Evolutionary conservation across 768 basidiomycete genomes (phyloP).

Genomic region (Xerocomellus amylosporus): DNA sequence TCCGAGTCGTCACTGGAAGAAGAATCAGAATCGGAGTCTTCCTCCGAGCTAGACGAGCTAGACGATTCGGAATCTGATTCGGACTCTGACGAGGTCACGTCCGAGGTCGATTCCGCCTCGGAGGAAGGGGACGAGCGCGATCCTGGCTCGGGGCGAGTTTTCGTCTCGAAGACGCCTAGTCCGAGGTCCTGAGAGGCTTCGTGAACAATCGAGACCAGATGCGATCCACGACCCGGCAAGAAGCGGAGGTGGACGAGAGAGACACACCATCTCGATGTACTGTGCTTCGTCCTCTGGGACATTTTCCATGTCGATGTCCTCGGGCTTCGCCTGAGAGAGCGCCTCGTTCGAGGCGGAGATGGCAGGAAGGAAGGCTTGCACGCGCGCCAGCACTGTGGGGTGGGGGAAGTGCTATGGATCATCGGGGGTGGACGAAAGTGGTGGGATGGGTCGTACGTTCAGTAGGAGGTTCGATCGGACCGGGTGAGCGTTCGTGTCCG

Average conservation of each 20-base stretch:
- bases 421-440: conserved; percentile 1
- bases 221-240: too few species aligned
- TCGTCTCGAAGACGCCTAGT: conserved; percentile 55
- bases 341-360: conserved; percentile 62
- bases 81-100: conserved; percentile 9
- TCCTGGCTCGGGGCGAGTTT: conserved; percentile 20
- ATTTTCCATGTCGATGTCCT: conserved; percentile 69
- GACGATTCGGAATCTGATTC: conserved; percentile 13
- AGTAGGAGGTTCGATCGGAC: conserved; percentile 41
- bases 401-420: not conserved
- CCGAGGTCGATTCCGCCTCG: conserved; percentile 2
- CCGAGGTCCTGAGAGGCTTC: conserved; percentile 53
- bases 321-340: conserved; percentile 48
- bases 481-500: conserved; percentile 30
- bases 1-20: conserved; percentile 13
- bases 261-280: conserved; percentile 65
- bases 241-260: not conserved
- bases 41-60: conserved; percentile 6
- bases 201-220: too few species aligned
- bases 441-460: conserved; percentile 42
- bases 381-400: conserved; percentile 56
- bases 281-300: conserved; percentile 44
- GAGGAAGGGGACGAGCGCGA: conserved; percentile 13
- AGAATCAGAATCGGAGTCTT: conserved; percentile 10
- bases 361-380: conserved; percentile 66